Evolutionary conservation across 805 yeast species (phyloP), one percentile per base, ranked within the genome.

Genomic region (Saccharomycopsis fermentans): DNA sequence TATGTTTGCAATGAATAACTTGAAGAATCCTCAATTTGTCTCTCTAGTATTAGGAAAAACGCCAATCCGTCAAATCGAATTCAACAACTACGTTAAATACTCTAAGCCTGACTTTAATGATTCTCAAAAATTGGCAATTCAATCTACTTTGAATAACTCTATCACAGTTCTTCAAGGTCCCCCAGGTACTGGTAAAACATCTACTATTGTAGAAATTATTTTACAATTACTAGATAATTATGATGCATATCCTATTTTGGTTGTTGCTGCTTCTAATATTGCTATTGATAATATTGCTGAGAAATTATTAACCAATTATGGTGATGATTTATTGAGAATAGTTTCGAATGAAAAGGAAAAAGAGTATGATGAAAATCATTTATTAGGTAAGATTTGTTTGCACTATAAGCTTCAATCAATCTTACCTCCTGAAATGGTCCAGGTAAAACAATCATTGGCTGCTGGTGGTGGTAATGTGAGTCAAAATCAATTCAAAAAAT

Each of bases 121-220:
- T 6, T 82, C 87, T 0, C 87, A 82, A 61, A 80, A 80, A 62
- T 73, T 74, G 35, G 84, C 84, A 6, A 58, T 73, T 48, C 83
- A 81, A 61, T 78, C 81, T 50, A 83, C 76, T 6, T 68, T 77
- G 59, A 78, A 74, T 66, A 81, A 74, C 65, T 72, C 77, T 24
- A 78, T 76, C 47, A 81, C 83, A 2, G 64, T 86, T 17, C 74
- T 86, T 19, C 91, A 85, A 68, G 92, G 91, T 1, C 92, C 92
- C 1, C 91, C 91, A 2, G 92, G 91, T 14, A 86, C 92, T 0
- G 92, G 92, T 58, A 86, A 86, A 67, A 86, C 92, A 0, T 81
- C 84, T 52, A 86, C 90, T 0, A 71, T 86, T 29, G 81, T 84
- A 54, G 91, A 86, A 65, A 73, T 84, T 34, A 71, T 81, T 59